A percentile compares a stretch with the other conserved stretches of the same genome.
Conservation (phyloP, 495 filamentous ascomycete species). For the Xanthoparmelia taractica region DNA sequence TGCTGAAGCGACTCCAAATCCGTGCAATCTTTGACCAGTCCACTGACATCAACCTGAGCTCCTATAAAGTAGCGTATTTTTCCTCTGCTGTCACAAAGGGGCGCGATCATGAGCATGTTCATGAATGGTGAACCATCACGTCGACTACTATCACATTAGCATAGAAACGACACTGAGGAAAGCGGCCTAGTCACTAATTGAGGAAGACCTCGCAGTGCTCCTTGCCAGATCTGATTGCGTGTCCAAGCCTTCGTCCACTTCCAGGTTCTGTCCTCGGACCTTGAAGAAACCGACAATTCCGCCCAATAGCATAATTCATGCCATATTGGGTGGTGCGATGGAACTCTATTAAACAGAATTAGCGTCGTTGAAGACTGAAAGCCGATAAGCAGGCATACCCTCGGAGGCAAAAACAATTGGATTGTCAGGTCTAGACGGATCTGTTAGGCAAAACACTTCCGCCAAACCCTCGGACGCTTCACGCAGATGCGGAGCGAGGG, state of each 20-base stretch:
- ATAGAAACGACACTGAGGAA: constrained; percentile 1
- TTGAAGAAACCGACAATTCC: constrained; percentile 61
- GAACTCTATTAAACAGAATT: constrained; percentile 39
- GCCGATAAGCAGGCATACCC: constrained; percentile 39
- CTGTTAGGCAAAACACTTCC: constrained; percentile 71
- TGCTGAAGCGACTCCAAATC: constrained; percentile 52
- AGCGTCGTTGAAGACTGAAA: background rate
- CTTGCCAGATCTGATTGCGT: constrained; percentile 47
- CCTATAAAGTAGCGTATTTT: constrained; percentile 56
- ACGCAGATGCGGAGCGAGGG: constrained; percentile 47
- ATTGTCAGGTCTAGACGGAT: constrained; percentile 65
- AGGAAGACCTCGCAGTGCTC: constrained; percentile 63
- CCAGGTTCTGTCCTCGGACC: constrained; percentile 50
- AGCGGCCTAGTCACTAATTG: constrained; percentile 51
- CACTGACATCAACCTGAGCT: constrained; percentile 54
- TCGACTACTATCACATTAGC: constrained; percentile 34
- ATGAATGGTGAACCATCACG: constrained; percentile 62
- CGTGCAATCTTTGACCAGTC: constrained; percentile 48
- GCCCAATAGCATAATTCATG: constrained; percentile 50
- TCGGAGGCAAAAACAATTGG: constrained; percentile 74
- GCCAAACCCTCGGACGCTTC: constrained; percentile 64
- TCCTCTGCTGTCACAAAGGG: constrained; percentile 54
- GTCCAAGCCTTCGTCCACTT: constrained; percentile 48
- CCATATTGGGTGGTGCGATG: constrained; percentile 58
- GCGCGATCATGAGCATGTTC: constrained; percentile 58